Base-by-base conservation (phyloP, 2,329 filamentous ascomycete species). In the Xylariaceae sp. region DNA sequence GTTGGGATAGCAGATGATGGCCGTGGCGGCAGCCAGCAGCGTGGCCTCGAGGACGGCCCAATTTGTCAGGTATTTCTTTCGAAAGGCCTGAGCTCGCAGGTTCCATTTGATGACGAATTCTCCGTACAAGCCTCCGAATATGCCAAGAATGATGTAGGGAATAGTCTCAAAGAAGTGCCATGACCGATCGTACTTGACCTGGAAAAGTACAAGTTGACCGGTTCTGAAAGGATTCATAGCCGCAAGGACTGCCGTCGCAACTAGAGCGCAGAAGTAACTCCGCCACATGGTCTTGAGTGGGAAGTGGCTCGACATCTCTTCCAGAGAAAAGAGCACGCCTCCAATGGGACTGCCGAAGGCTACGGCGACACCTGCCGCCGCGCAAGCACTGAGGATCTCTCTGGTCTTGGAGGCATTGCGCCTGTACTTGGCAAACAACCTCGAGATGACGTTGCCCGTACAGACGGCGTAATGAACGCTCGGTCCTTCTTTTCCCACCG, bases 401-500 rank as follows among this genome's bases (percentile, higher is more conserved):
- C 92, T 74, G 4, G 87, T 96, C 61, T 96, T 96, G 35, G 87
- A 86, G 2, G 90, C 90, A 59, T 92, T 96, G 34, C 79, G 76
- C 52, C 78, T 80, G 58, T 96, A 98, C 59, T 95, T 96, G 56
- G 80, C 76, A 56, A 98, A 98, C 43, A 95, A 72, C 29, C 87
- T 74, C 19, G 88, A 94, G 39, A 98, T 92, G 43, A 98, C 90
- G 58, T 94, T 96, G 37, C 92, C 92, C 0, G 89, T 94, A 53
- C 92, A 96, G 5, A 96, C 92, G 3, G 92, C 92, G 55, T 96
- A 98, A 59, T 98, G 92, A n/a, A 98, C 92, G 59, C 89, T 95
- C 0, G 92, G 92, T 0, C 92, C 92, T 63, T 98, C 92, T 55
- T 98, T 98, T 35, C 92, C 92, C 10, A 98, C 88, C 0, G 88